Percentiles rank a stretch among this genome's conserved stretches.
These are phyloP conservation scores for Amanita phalloides DNA, from an alignment of 768 basidiomycete species.

Conservation along the genomic window DNA sequence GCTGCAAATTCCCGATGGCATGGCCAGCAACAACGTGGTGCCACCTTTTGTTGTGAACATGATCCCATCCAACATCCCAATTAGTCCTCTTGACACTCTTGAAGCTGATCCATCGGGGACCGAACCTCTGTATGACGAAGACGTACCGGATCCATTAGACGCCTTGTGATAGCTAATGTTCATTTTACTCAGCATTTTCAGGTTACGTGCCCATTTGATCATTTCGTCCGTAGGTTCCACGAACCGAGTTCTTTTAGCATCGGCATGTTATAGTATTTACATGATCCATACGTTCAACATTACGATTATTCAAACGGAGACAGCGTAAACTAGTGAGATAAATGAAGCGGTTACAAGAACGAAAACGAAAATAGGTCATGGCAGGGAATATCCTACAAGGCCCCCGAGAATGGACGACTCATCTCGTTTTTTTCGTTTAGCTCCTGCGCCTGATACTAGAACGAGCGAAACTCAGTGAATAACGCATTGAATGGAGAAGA, in stretches of 20 bases:
- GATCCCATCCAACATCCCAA: background rate
- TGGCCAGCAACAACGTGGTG: background rate
- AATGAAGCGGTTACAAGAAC: background rate
- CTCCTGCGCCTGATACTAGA: background rate
- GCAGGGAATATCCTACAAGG: background rate
- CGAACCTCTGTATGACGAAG: background rate
- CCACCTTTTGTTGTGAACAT: background rate
- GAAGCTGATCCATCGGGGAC: background rate
- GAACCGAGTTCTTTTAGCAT: slow-evolving; percentile 1
- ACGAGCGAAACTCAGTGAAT: background rate
- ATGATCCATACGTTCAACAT: background rate
- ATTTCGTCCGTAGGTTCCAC: background rate
- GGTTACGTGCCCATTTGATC: background rate
- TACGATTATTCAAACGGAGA: background rate
- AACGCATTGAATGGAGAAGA: background rate
- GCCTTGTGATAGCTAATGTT: background rate
- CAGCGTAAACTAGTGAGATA: background rate
- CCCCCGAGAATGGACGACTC: background rate
- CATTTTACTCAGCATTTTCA: background rate
- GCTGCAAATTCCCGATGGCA: background rate
- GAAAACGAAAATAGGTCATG: background rate
- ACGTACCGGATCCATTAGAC: background rate
- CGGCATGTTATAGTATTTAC: slow-evolving; percentile 3
- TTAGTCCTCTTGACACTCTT: background rate
- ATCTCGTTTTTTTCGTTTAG: background rate